Percentiles rank a stretch among this genome's conserved stretches.
These are phyloP conservation scores for Cladosporium velox DNA, from an alignment of 2,329 filamentous ascomycete species.

Conservation along the genomic window DNA sequence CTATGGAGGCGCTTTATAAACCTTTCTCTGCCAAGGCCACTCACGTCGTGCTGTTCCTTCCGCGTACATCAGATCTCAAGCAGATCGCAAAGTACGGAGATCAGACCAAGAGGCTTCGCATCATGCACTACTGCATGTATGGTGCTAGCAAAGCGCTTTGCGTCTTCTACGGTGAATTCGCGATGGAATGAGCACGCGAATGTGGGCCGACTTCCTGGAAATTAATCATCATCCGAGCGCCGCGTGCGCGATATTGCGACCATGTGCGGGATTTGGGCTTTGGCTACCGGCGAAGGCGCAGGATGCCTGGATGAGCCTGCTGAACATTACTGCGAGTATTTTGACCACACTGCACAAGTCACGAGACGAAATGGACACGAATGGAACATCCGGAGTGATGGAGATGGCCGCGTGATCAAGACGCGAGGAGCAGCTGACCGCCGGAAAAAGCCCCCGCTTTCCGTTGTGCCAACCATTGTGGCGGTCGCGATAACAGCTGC, in stretches of 20 bases:
- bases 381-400: slow-evolving; percentile 5
- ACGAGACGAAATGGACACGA: background rate
- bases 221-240: background rate
- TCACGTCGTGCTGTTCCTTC: slow-evolving; percentile 74
- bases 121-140: slow-evolving; percentile 88
- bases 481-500: slow-evolving; percentile 16
- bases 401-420: slow-evolving; percentile 13
- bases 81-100: slow-evolving; percentile 64
- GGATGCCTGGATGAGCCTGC: background rate
- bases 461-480: slow-evolving; percentile 11
- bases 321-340: background rate
- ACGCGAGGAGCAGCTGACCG: slow-evolving; percentile 20
- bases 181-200: slow-evolving; percentile 22
- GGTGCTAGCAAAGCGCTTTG: slow-evolving; percentile 79
- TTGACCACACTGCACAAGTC: background rate
- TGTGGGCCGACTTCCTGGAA: background rate
- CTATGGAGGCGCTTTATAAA: slow-evolving; percentile 61
- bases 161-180: slow-evolving; percentile 59
- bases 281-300: background rate
- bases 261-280: background rate
- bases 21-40: slow-evolving; percentile 58
- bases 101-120: slow-evolving; percentile 61
- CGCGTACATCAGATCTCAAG: slow-evolving; percentile 77
- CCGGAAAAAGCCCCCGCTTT: slow-evolving; percentile 17
- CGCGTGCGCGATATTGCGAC: background rate